Evolutionary conservation across 371 early-diverging fungal genomes (phyloP).

Genomic region (Syncephalastrum sp.): DNA sequence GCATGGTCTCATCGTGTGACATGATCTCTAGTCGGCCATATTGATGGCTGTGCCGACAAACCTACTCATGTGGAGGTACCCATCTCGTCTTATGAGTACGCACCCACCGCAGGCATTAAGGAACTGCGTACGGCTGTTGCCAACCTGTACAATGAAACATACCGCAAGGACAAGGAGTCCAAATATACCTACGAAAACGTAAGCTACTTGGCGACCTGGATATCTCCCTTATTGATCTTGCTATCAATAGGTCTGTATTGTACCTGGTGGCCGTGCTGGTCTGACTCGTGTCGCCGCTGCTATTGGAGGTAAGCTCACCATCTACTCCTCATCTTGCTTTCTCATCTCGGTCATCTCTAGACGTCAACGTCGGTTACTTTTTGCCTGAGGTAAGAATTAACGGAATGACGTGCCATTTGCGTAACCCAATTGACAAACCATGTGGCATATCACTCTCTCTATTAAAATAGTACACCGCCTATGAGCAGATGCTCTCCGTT

Average conservation of each 20-base stretch:
- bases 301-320: constrained; percentile 30
- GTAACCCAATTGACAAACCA: neutral
- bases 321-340: no score
- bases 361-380: constrained; percentile 50
- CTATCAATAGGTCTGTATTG: constrained; percentile 39
- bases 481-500: constrained; percentile 46
- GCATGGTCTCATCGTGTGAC: no score
- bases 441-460: neutral
- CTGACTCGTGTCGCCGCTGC: constrained; percentile 50
- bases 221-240: neutral
- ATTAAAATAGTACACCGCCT: constrained; percentile 37
- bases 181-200: constrained; percentile 52
- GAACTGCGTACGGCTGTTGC: constrained; percentile 47
- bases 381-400: constrained; percentile 38
- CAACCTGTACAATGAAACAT: constrained; percentile 47
- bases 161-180: constrained; percentile 35
- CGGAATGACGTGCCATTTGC: neutral
- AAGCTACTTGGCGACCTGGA: constrained; percentile 1
- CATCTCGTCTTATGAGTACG: constrained; percentile 30
- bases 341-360: no score
- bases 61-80: constrained; percentile 28
- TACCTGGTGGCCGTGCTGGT: constrained; percentile 55
- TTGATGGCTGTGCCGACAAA: constrained; percentile 39
- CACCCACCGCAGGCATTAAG: constrained; percentile 45
- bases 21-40: constrained; percentile 29